These are phyloP conservation scores for Ceratobasidium sp. DNA, from an alignment of 1,284 basidiomycete species.

Conservation along the genomic window DNA sequence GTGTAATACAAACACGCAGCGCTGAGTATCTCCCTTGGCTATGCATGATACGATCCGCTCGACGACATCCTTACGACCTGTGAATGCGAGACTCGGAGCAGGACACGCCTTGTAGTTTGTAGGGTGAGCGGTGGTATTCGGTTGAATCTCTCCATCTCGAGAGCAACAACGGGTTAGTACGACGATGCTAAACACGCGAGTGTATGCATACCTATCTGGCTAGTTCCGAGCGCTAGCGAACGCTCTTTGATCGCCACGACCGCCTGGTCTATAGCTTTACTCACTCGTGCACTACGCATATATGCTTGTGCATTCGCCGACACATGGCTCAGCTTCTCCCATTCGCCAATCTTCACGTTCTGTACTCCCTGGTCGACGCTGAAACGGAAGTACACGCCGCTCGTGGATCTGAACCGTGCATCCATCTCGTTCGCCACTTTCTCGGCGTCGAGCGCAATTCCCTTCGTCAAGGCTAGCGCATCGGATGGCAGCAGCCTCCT, in stretches of 20 bases:
- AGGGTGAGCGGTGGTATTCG: neutral
- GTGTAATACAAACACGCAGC: conserved; percentile 4
- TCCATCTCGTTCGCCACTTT: conserved; percentile 2
- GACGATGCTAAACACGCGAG: neutral
- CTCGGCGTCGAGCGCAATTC: conserved; percentile 16
- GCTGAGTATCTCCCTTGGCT: neutral
- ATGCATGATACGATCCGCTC: neutral
- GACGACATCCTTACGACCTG: neutral
- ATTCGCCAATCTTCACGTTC: neutral
- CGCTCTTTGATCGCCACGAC: neutral
- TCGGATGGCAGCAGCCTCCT: neutral
- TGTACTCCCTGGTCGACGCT: conserved; percentile 14
- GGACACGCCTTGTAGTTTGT: neutral
- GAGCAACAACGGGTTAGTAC: no score
- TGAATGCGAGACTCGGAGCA: neutral
- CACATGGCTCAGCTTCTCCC: neutral
- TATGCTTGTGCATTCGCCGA: neutral
- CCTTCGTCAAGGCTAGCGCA: neutral
- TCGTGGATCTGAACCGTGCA: neutral
- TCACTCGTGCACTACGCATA: neutral
- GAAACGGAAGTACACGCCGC: neutral
- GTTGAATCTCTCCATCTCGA: neutral
- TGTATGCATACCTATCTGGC: neutral
- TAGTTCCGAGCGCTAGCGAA: neutral
- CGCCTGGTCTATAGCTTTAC: neutral